Evolutionary conservation across 2,329 filamentous ascomycete genomes (phyloP), one percentile per base, ranked within the genome.

Genomic region (Botryotinia narcissicola): DNA sequence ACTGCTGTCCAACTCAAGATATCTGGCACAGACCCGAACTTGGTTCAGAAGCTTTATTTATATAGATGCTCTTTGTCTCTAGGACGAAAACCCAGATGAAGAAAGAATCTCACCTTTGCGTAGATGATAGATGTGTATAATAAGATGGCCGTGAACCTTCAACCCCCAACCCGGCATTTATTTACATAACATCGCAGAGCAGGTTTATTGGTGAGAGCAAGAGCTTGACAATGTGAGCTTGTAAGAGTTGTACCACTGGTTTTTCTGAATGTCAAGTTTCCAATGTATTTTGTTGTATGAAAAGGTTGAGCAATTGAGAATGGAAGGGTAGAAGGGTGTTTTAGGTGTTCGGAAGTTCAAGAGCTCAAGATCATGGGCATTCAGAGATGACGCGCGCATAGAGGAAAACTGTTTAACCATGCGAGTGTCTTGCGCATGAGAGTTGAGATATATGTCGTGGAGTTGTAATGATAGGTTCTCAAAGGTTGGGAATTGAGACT

Each of bases 381-480:
- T 35, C 18, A 59, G 7, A 59, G 16, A 29, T 59, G 29, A 4
- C 14, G 16, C 7, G 18, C 7, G 32, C 0, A 59, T 59, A 12
- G 29, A 32, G 18, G 1, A 5, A 32, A 59, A 35, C 4, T 5
- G 14, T 29, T 0, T 18, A 5, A 35, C 4, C 0, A 18, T 20
- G 4, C 18, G 29, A 18, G 32, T 22, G 10, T 59, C 20, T 35
- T 12, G 54, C 18, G 29, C 20, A 59, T 1, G 16, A 35, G 29
- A 32, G 20, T 4, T 48, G 32, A 59, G 0, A 4, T 5, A 2
- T 9, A 35, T 35, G 18, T 29, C 3, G 4, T 35, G 5, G 16
- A 4, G 54, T 32, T 20, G 29, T 4, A 59, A 59, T 29, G 29
- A 10, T 35, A 59, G 20, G 8, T 10, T 9, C 54, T 20, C 32